Evolutionary conservation across 352 stramenopile species (phyloP), one percentile per base, ranked within the genome.

Genomic region (Globisporangium okanoganense): DNA sequence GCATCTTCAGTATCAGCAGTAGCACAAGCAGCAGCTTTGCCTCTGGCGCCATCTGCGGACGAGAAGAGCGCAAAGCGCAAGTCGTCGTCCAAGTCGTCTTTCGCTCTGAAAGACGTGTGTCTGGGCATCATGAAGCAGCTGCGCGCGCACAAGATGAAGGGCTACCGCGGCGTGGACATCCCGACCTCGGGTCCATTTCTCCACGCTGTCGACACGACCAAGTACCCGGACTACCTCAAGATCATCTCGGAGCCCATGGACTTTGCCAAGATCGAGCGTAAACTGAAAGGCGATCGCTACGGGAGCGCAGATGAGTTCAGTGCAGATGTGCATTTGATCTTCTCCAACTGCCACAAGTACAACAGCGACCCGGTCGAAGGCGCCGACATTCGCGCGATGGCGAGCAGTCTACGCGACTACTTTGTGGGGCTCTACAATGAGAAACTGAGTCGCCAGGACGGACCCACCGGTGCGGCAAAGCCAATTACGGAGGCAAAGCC

Each of bases 281-380:
- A 95, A 51, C 66, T 95, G n/a, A 93, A 92, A 61, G 82, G 76
- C 14, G 83, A 93, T 65, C 82, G 86, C 0, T 95, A 95, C 51
- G 68, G 66, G 33, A 87, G 81, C 31, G 65, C 89, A 31, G 83
- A 87, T 45, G 84, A 92, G 54, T 95, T 95, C 61, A 87, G 80
- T 48, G 86, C 86, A 9, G 86, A 95, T 50, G 82, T 95, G 7
- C 84, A 94, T 50, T 68, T 95, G 65, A 94, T 95, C 18, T 94
- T 95, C 67, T 90, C 84, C 29, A 95, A 95, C 58, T 95, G 86
- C 41, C 78, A 92, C 73, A 94, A 94, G 70, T 95, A 95, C 67
- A 95, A 95, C 66, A 93, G 79, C 51, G 86, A 95, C 69, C 86
- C 86, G 5, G 63, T 93, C 13, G 82, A 95, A 77, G 82, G 86